phyloP scores from a whole-genome alignment of 805 yeast genomes.

The Metschnikowia gruessii region DNA sequence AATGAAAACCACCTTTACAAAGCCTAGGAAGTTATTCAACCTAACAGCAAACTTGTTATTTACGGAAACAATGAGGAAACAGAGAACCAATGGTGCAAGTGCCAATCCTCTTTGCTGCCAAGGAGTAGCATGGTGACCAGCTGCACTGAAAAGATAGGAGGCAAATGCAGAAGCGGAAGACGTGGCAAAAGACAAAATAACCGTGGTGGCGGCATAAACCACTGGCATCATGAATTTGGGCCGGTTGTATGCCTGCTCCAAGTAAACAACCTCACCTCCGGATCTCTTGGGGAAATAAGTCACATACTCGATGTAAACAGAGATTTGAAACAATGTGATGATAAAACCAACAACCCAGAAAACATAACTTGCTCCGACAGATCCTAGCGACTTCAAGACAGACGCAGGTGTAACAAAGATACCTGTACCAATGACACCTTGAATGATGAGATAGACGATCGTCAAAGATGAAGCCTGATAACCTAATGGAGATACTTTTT shows the following conservation, averaged over 20 bases:
- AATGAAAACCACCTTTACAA: conserved; percentile 33
- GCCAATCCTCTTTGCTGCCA: conserved; percentile 40
- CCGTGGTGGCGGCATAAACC: conserved; percentile 37
- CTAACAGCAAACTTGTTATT: conserved; percentile 30
- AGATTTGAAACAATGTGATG: conserved; percentile 36
- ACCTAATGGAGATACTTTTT: conserved; percentile 36
- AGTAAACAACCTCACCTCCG: conserved; percentile 39
- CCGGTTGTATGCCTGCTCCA: conserved; percentile 38
- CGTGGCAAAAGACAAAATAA: conserved; percentile 35
- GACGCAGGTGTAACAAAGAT: conserved; percentile 69
- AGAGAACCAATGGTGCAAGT: conserved; percentile 28
- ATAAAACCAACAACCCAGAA: conserved; percentile 43
- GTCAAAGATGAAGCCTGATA: conserved; percentile 37
- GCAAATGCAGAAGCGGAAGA: conserved; percentile 40
- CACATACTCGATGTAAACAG: conserved; percentile 41
- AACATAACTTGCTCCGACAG: conserved; percentile 43
- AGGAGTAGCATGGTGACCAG: conserved; percentile 25
- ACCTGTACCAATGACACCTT: conserved; percentile 75
- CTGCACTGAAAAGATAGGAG: conserved; percentile 32
- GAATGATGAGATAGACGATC: conserved; percentile 63
- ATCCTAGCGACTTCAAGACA: conserved; percentile 46
- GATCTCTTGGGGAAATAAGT: conserved; percentile 36
- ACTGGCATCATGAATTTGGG: conserved; percentile 37
- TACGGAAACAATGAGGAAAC: conserved; percentile 22
- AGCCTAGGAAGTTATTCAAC: conserved; percentile 33